Evolutionary conservation across 2,329 filamentous ascomycete species (phyloP).

Genomic region (Penicillium sp.): DNA sequence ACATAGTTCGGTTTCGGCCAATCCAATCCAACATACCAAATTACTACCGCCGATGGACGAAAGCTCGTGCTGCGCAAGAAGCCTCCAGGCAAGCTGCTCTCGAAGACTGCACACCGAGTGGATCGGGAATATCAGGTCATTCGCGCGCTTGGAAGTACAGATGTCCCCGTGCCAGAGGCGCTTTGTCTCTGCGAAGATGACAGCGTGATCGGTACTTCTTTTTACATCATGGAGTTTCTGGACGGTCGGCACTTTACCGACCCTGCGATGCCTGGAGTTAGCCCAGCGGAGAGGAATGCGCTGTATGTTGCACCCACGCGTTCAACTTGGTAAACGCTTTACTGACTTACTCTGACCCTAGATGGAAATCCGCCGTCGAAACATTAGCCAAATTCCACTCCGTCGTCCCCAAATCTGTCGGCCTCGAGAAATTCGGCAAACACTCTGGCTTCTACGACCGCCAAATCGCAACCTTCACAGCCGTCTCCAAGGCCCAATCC

Average conservation of each 20-base stretch:
- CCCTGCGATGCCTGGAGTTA: constrained; percentile 73
- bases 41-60: constrained; percentile 69
- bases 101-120: constrained; percentile 92
- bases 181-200: constrained; percentile 85
- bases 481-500: constrained; percentile 78
- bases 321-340: neutral
- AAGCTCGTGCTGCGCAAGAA: constrained; percentile 96
- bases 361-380: constrained; percentile 79
- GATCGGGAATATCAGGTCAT: constrained; percentile 94
- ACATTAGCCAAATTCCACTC: constrained; percentile 85
- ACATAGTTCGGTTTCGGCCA: constrained; percentile 91
- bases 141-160: constrained; percentile 74
- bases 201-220: constrained; percentile 79
- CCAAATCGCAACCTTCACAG: constrained; percentile 80
- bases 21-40: constrained; percentile 94
- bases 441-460: constrained; percentile 77
- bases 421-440: constrained; percentile 73
- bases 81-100: constrained; percentile 89
- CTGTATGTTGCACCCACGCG: constrained; percentile 58
- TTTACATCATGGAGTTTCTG: constrained; percentile 97
- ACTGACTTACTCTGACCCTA: constrained; percentile 29
- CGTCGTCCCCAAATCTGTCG: constrained; percentile 66
- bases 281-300: constrained; percentile 66
- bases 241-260: constrained; percentile 94
- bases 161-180: constrained; percentile 82